A percentile compares a stretch with the other conserved stretches of the same genome.
Conservation (phyloP, 345 rosid species). For the Eucalyptus curtisii region DNA sequence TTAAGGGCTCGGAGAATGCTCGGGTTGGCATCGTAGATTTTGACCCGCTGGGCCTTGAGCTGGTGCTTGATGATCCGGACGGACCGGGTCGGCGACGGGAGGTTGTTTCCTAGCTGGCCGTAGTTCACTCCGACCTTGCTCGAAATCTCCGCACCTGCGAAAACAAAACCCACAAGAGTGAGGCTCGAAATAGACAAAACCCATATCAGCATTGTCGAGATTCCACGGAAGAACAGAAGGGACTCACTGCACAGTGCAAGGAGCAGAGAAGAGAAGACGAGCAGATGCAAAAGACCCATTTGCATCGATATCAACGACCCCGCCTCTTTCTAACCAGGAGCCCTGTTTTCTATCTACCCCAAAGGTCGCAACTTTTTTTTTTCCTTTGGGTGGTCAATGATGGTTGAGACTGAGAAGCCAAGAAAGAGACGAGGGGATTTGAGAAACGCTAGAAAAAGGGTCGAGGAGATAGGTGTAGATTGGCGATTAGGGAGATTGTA, state of each 20-base stretch:
- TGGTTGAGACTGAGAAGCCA: not conserved
- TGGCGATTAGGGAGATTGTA: not conserved
- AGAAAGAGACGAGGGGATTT: not conserved
- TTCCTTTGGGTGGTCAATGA: not conserved
- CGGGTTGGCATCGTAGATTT: slow-evolving; percentile 75
- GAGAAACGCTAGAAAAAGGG: not conserved
- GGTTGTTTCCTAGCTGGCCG: slow-evolving; percentile 7
- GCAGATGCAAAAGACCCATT: not conserved
- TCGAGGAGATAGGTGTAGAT: not conserved
- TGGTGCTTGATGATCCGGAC: slow-evolving; percentile 1
- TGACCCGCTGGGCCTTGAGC: slow-evolving; percentile 24
- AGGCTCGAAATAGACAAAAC: not conserved
- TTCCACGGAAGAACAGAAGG: not conserved
- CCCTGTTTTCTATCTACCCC: not conserved
- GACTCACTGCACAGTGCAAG: not conserved
- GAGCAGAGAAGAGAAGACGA: not conserved
- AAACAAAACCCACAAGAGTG: not conserved
- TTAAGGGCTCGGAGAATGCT: slow-evolving; percentile 42
- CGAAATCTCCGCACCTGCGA: slow-evolving; percentile 1
- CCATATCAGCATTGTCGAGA: not conserved
- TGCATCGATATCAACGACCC: not conserved
- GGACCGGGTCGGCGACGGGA: not conserved
- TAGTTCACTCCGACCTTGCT: slow-evolving; percentile 1
- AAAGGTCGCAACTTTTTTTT: not conserved
- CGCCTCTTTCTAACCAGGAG: not conserved